Evolutionary conservation across 2,329 filamentous ascomycete genomes (phyloP).

Genomic region (Fonsecaea erecta): DNA sequence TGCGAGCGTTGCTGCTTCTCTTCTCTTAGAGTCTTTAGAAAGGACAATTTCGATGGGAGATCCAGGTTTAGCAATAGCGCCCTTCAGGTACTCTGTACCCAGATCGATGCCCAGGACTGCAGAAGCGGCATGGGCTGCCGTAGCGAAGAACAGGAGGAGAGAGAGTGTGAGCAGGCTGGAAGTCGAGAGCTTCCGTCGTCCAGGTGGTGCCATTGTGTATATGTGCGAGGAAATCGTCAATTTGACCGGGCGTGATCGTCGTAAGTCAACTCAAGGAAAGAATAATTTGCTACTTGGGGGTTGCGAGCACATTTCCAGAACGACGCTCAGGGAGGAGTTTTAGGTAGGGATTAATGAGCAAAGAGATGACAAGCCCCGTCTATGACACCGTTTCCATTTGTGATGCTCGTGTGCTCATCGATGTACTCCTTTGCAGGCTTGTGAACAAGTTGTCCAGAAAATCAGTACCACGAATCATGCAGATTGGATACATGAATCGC

Average conservation of each 20-base stretch:
- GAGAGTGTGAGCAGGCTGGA: constrained; percentile 56
- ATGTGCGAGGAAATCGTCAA: not conserved
- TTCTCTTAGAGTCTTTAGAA: constrained; percentile 96
- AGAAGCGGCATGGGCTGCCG: constrained; percentile 64
- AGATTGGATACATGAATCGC: constrained; percentile 3
- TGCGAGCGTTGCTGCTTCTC: constrained; percentile 86
- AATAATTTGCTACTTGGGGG: not conserved
- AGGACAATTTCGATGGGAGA: constrained; percentile 97
- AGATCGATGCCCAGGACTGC: constrained; percentile 92
- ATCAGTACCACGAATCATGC: constrained; percentile 9
- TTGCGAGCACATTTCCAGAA: constrained; percentile 23
- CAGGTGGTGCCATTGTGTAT: constrained; percentile 52
- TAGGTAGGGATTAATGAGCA: not conserved
- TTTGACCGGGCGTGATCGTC: not conserved
- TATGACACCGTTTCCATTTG: constrained; percentile 9
- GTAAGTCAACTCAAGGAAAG: not conserved
- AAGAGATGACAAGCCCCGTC: not conserved
- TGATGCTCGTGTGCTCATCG: constrained; percentile 9
- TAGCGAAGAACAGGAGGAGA: constrained; percentile 59
- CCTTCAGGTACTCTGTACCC: constrained; percentile 96
- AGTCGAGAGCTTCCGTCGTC: constrained; percentile 48
- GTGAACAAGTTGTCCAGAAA: constrained; percentile 22
- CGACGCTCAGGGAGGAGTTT: not conserved
- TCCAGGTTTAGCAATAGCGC: constrained; percentile 91
- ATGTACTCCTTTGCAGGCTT: not conserved